Conservation (phyloP, 2,329 filamentous ascomycete species). For the Diaporthe nobilis region DNA sequence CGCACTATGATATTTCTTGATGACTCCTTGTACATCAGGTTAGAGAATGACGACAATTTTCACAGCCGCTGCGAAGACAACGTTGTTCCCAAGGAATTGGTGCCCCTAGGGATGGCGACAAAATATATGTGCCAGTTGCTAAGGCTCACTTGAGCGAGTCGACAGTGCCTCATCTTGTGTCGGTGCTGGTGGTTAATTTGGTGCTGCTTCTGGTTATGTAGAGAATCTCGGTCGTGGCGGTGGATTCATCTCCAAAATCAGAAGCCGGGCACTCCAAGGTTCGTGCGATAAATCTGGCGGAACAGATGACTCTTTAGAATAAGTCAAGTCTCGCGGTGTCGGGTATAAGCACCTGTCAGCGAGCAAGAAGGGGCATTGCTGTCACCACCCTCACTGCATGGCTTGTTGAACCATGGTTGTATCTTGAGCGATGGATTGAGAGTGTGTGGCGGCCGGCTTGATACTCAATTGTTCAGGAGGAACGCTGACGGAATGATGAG, state of each 20-base stretch:
- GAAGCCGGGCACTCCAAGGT: background rate
- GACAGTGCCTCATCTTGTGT: background rate
- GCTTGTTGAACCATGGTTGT: background rate
- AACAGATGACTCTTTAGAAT: background rate
- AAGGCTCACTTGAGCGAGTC: background rate
- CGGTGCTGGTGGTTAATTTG: background rate
- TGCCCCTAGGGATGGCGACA: background rate
- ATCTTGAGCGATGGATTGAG: background rate
- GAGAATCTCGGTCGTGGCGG: background rate
- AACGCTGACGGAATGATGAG: background rate
- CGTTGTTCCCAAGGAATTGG: background rate
- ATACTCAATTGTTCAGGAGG: background rate
- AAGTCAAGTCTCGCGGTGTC: background rate
- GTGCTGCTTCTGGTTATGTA: background rate
- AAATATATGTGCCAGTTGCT: background rate
- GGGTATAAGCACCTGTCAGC: background rate
- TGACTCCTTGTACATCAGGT: background rate
- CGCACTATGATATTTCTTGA: background rate
- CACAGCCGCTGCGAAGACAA: background rate
- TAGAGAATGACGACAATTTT: background rate
- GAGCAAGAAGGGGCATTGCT: background rate
- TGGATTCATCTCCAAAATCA: background rate
- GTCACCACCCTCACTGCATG: background rate
- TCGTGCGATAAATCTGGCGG: background rate
- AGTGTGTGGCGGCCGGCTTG: background rate